Base-by-base conservation (phyloP, 2,329 filamentous ascomycete genomes). In the Amauroascus niger region DNA sequence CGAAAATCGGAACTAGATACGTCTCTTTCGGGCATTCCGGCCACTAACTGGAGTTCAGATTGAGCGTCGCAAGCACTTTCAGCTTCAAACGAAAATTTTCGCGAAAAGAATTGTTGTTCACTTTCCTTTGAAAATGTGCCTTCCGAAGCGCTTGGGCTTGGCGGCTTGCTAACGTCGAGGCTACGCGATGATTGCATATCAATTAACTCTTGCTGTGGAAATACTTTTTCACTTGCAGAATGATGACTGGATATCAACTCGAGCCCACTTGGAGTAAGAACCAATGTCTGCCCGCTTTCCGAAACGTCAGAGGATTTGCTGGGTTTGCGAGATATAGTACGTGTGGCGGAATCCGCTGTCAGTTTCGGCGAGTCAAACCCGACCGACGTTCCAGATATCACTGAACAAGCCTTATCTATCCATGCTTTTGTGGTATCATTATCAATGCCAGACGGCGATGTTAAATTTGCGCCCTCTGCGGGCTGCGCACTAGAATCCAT, bases 81-180 rank as follows among this genome's bases (percentile, higher is more conserved):
- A 6, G 20, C 18, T 28, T 52, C 49, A 39, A 52, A 52, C 1
- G 49, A 52, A 26, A 52, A 52, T 40, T 52, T 52, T 13, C 39
- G 39, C n/a, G 40, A 44, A 6, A 52, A 3, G 9, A 37, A 37
- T 20, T 40, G 33, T 5, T 41, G 33, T n/a, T 32, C 35, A 8
- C 41, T 30, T 18, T 16, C 26, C 24, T 41, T 32, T 13, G 35
- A 14, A 8, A 41, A 11, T 20, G 35, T 32, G 14, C 26, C 37
- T 6, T 50, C 37, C 9, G 37, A 14, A 43, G 48, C 35, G 22
- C 35, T 30, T 13, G 48, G 48, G 13, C 48, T 50, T 9, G 48
- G 37, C 11, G 48, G 48, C n/a, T 41, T 40, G 48, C 48, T 50
- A 9, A 50, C 35, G 6, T 24, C 37, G 6, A 30, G 32, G 11